phyloP scores from a whole-genome alignment of 108 stramenopile species.

The Cyclotella kingstonii region DNA sequence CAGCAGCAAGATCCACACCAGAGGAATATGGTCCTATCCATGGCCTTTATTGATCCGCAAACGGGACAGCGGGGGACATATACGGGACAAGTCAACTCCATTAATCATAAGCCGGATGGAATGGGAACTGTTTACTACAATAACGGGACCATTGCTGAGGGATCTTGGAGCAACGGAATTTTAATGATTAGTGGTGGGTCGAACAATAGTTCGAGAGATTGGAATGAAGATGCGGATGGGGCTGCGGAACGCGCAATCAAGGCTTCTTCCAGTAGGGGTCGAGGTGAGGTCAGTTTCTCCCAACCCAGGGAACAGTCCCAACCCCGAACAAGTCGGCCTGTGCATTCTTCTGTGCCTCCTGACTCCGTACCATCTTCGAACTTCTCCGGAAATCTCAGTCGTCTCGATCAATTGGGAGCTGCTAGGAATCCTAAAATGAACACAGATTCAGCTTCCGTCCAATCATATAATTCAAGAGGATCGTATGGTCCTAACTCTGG shows the following conservation, averaged over 20 bases:
- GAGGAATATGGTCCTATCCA: constrained; percentile 37
- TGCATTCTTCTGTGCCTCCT: background rate
- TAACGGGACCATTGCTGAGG: constrained; percentile 35
- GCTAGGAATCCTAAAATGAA: background rate
- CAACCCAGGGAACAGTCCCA: background rate
- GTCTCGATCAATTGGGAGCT: constrained; percentile 20
- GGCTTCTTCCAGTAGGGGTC: no score
- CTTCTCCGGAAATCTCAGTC: constrained; percentile 22
- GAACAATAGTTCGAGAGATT: no score
- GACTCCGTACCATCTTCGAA: background rate
- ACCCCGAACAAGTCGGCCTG: background rate
- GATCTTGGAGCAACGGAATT: constrained; percentile 29
- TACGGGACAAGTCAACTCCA: constrained; percentile 37
- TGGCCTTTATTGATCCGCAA: constrained; percentile 27
- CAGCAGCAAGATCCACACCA: constrained; percentile 1
- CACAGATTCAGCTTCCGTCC: constrained; percentile 19
- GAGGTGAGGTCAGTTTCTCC: no score
- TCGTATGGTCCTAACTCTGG: background rate
- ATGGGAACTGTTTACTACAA: constrained; percentile 40
- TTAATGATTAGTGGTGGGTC: no score
- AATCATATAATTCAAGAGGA: constrained; percentile 29
- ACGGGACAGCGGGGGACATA: constrained; percentile 33
- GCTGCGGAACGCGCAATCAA: no score
- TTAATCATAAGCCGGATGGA: constrained; percentile 37
- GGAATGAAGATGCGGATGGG: no score